Percentiles rank a stretch among this genome's conserved stretches.
These are phyloP conservation scores for Didymella exigua DNA, from an alignment of 2,329 filamentous ascomycete genomes.

Conservation along the genomic window DNA sequence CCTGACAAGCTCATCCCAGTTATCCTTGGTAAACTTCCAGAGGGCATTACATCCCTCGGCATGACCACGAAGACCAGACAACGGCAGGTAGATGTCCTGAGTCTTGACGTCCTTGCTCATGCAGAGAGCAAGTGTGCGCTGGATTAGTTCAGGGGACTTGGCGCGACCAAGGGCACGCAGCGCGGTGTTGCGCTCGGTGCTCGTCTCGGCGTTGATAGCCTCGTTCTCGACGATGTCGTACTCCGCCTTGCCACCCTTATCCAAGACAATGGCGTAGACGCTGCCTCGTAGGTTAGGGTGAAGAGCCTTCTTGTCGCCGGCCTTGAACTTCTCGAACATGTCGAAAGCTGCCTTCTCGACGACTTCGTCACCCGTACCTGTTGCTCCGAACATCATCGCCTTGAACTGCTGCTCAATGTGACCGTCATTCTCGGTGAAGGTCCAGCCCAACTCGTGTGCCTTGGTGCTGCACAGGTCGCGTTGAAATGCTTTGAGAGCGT, in stretches of 20 bases:
- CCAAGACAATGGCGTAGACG: constrained; percentile 83
- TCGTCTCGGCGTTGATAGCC: constrained; percentile 75
- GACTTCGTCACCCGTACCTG: constrained; percentile 77
- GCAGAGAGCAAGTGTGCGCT: constrained; percentile 77
- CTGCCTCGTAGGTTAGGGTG: constrained; percentile 89
- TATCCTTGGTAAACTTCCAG: constrained; percentile 81
- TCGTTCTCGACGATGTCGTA: constrained; percentile 79
- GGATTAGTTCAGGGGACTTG: constrained; percentile 77
- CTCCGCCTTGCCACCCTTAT: constrained; percentile 84
- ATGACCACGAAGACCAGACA: constrained; percentile 78
- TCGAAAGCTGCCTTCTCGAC: constrained; percentile 82
- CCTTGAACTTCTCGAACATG: constrained; percentile 85
- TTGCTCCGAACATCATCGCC: constrained; percentile 82
- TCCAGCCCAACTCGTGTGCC: constrained; percentile 87
- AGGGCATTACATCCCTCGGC: constrained; percentile 78
- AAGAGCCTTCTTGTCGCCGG: constrained; percentile 78
- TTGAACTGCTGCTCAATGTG: constrained; percentile 96
- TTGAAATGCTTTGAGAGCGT: constrained; percentile 84
- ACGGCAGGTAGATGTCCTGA: constrained; percentile 91
- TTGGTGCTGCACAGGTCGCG: constrained; percentile 76
- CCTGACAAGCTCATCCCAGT: constrained; percentile 84
- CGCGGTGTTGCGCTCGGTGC: constrained; percentile 90
- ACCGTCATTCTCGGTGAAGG: constrained; percentile 81
- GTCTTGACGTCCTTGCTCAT: constrained; percentile 85
- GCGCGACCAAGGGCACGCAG: constrained; percentile 82